Conservation (phyloP, 2,329 filamentous ascomycete genomes). For the Botrytis galanthina region DNA sequence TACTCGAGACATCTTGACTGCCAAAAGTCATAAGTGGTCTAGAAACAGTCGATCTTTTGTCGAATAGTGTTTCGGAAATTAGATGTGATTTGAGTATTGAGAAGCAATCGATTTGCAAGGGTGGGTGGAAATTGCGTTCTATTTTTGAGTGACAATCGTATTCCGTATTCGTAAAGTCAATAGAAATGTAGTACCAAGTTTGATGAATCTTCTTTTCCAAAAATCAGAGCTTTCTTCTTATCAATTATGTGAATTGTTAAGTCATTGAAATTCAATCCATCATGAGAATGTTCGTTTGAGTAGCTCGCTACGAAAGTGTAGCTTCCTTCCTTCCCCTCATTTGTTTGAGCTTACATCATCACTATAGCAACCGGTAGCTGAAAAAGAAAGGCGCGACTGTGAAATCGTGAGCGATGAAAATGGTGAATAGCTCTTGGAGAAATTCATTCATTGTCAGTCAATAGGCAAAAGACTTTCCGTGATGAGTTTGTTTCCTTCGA, state of each 20-base stretch:
- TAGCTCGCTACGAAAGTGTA: constrained; percentile 1
- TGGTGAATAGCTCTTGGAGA: neutral
- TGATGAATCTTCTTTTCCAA: constrained; percentile 14
- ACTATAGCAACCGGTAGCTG: constrained; percentile 12
- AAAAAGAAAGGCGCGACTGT: constrained; percentile 7
- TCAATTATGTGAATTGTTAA: constrained; percentile 4
- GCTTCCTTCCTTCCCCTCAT: constrained; percentile 7
- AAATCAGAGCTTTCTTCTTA: constrained; percentile 4
- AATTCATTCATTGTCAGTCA: neutral
- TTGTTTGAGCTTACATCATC: constrained; percentile 9
- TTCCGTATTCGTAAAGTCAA: constrained; percentile 14
- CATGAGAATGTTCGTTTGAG: constrained; percentile 14
- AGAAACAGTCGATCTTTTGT: constrained; percentile 17
- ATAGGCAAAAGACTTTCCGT: neutral
- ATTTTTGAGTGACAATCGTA: constrained; percentile 14
- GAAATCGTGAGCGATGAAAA: neutral
- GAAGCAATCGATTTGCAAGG: constrained; percentile 12
- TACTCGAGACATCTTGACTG: constrained; percentile 35
- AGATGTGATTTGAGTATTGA: constrained; percentile 17
- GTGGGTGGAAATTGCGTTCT: constrained; percentile 18
- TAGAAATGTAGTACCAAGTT: constrained; percentile 20
- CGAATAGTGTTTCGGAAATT: constrained; percentile 19
- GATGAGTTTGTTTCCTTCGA: neutral
- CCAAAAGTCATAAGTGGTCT: neutral
- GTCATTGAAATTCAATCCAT: neutral